Evolutionary conservation across 2,329 filamentous ascomycete species (phyloP).

Genomic region (Coniella vitis): DNA sequence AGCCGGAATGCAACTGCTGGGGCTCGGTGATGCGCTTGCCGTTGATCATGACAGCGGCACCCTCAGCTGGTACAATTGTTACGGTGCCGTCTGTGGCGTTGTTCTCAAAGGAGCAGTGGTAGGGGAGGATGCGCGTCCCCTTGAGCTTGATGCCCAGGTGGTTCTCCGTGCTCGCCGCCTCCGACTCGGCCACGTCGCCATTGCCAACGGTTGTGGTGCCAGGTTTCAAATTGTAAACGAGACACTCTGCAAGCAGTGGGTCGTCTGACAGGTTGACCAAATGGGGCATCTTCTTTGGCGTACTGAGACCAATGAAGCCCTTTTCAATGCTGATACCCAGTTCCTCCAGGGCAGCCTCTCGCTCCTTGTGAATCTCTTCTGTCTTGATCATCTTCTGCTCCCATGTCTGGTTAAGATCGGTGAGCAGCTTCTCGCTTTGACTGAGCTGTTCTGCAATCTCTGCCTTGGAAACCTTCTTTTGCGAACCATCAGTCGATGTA

Average conservation of each 20-base stretch:
- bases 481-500: constrained; percentile 70
- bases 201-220: constrained; percentile 92
- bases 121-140: constrained; percentile 82
- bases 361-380: constrained; percentile 94
- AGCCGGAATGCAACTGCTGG: constrained; percentile 81
- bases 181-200: constrained; percentile 59
- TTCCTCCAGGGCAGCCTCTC: constrained; percentile 90
- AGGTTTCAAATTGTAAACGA: constrained; percentile 97
- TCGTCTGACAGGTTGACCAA: constrained; percentile 95
- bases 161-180: constrained; percentile 66
- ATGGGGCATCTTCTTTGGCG: constrained; percentile 98
- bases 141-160: constrained; percentile 89
- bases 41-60: constrained; percentile 98
- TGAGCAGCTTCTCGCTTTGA: constrained; percentile 93
- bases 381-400: constrained; percentile 94
- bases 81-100: constrained; percentile 70
- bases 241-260: constrained; percentile 85
- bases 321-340: constrained; percentile 98
- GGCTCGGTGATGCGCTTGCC: constrained; percentile 83
- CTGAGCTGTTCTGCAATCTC: constrained; percentile 95
- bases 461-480: constrained; percentile 96
- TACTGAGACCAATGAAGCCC: constrained; percentile 89
- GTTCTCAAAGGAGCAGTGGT: constrained; percentile 94
- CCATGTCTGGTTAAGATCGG: constrained; percentile 97
- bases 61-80: constrained; percentile 81